A percentile compares a stretch with the other conserved stretches of the same genome.
phyloP scores from a whole-genome alignment of 345 rosid species.

The Eucalyptus urophylla region DNA sequence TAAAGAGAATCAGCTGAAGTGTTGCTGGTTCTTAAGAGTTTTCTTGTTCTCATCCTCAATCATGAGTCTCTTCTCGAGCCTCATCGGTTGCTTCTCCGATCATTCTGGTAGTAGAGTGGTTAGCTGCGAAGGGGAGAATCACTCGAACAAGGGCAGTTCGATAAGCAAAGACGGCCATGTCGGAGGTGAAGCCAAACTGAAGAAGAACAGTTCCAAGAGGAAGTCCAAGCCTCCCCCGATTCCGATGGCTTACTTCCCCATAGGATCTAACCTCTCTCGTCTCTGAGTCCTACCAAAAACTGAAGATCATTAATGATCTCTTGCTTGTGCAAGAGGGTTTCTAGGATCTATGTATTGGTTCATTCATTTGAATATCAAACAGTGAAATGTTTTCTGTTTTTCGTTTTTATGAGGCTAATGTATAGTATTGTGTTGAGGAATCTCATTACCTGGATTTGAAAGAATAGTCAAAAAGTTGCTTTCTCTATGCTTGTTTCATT shows the following conservation, averaged over 20 bases:
- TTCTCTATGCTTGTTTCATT: background rate
- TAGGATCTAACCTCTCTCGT: background rate
- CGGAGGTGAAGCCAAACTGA: background rate
- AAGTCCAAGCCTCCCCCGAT: background rate
- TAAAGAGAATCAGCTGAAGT: background rate
- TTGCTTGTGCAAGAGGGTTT: background rate
- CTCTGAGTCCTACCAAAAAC: background rate
- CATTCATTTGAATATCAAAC: background rate
- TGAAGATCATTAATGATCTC: background rate
- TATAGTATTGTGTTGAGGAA: background rate
- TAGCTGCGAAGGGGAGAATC: background rate
- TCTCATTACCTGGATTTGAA: background rate
- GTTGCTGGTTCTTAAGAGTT: background rate
- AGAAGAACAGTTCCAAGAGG: background rate
- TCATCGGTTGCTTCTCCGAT: background rate
- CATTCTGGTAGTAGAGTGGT: background rate
- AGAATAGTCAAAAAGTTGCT: background rate
- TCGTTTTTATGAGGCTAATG: background rate
- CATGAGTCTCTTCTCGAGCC: constrained; percentile 7
- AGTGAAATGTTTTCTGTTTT: background rate
- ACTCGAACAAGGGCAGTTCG: background rate
- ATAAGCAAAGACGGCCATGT: background rate
- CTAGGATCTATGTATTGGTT: background rate
- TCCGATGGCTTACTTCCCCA: background rate
- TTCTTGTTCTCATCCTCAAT: background rate